A percentile compares a stretch with the other conserved stretches of the same genome.
Conservation (phyloP, 2,329 filamentous ascomycete species). For the Stagonosporopsis chrysanthemi region DNA sequence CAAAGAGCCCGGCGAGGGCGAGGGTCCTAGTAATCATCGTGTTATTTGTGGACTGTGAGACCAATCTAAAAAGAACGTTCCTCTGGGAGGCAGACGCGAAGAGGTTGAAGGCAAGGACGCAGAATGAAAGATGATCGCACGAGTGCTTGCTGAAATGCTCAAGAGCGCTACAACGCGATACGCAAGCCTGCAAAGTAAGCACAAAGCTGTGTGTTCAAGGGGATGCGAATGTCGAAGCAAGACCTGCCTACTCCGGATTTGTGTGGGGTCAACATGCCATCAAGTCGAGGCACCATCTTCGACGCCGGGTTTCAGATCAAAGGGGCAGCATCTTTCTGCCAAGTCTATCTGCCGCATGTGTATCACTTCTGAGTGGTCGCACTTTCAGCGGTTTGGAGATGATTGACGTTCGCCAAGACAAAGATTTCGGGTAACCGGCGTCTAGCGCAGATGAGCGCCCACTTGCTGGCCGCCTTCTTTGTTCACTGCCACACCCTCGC, state of each 20-base stretch:
- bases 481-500: conserved; percentile 9
- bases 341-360: conserved; percentile 3
- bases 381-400: neutral
- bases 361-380: conserved; percentile 9
- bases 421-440: conserved; percentile 13
- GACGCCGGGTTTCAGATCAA: conserved; percentile 6
- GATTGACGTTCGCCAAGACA: conserved; percentile 15
- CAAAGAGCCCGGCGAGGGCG: conserved; percentile 29
- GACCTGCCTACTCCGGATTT: conserved; percentile 10
- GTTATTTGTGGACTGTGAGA: neutral
- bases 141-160: conserved; percentile 7
- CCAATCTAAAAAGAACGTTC: conserved; percentile 6
- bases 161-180: conserved; percentile 2
- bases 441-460: conserved; percentile 3
- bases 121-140: neutral
- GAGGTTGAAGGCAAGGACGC: neutral
- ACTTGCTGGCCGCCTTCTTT: neutral
- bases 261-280: conserved; percentile 6
- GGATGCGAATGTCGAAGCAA: neutral
- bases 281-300: conserved; percentile 5
- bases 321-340: conserved; percentile 4
- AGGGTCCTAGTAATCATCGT: conserved; percentile 31
- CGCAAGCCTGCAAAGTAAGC: neutral
- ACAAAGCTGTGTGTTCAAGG: neutral
- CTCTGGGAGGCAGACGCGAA: neutral